These are phyloP conservation scores for Pleurotus salmoneostramineus DNA, from an alignment of 768 basidiomycete genomes.

Conservation along the genomic window DNA sequence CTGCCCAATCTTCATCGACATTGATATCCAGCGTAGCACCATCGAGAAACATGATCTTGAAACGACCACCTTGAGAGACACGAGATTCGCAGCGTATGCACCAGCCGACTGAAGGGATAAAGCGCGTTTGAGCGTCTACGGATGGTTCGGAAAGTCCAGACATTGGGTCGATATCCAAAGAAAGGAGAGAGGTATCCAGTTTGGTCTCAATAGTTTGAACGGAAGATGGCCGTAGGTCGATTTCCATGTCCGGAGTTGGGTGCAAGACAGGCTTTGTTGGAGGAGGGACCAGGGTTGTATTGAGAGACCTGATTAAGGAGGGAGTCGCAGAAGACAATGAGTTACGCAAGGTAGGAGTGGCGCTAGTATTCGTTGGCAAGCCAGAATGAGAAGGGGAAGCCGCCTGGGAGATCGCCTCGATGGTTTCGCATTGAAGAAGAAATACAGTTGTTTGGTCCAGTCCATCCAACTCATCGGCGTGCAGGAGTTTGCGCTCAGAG, in stretches of 20 bases:
- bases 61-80: constrained; percentile 37
- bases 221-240: background rate
- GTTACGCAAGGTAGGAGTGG: background rate
- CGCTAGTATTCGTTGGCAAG: background rate
- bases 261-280: constrained; percentile 7
- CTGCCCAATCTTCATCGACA: constrained; percentile 38
- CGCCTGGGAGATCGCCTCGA: background rate
- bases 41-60: constrained; percentile 41
- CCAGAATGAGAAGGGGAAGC: background rate
- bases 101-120: constrained; percentile 37
- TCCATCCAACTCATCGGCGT: constrained; percentile 21
- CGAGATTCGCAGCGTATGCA: constrained; percentile 33
- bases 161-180: background rate
- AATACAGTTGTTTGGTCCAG: constrained; percentile 13
- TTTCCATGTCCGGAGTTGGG: background rate
- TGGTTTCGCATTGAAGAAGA: constrained; percentile 2
- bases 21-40: constrained; percentile 35
- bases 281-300: constrained; percentile 6
- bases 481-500: constrained; percentile 10
- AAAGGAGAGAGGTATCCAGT: background rate
- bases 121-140: constrained; percentile 27
- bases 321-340: background rate
- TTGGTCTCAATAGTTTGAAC: background rate
- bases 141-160: constrained; percentile 3
- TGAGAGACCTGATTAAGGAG: background rate